Evolutionary conservation across 2,329 filamentous ascomycete genomes (phyloP).

Genomic region (Aurifilum marmelostoma): DNA sequence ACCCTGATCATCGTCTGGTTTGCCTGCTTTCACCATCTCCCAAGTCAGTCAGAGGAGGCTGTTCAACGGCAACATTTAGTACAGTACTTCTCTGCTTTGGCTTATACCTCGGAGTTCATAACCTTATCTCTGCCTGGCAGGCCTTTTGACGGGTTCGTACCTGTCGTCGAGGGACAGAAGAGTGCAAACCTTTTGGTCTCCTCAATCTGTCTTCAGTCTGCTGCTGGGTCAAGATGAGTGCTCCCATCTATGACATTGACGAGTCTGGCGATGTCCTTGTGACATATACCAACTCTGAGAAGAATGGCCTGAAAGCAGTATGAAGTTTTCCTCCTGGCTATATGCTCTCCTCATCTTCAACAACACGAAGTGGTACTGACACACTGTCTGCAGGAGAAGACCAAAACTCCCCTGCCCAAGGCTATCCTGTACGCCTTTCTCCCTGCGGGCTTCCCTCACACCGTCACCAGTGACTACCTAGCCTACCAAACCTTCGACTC

Average conservation of each 20-base stretch:
- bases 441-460: constrained; percentile 85
- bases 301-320: constrained; percentile 35
- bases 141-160: background rate
- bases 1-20: background rate
- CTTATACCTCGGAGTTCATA: background rate
- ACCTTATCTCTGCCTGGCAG: background rate
- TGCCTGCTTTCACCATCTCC: background rate
- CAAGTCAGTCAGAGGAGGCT: background rate
- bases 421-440: constrained; percentile 72
- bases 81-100: no score
- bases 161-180: background rate
- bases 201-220: background rate
- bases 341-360: no score
- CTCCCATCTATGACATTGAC: constrained; percentile 42
- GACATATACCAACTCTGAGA: constrained; percentile 37
- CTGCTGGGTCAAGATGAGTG: constrained; percentile 35
- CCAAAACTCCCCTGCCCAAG: constrained; percentile 42
- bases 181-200: background rate
- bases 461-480: constrained; percentile 82
- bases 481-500: constrained; percentile 74
- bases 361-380: background rate
- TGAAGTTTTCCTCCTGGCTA: constrained; percentile 22
- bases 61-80: background rate
- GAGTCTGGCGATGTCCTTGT: constrained; percentile 43
- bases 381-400: constrained; percentile 38